These are phyloP conservation scores for Microdochium bolleyi DNA, from an alignment of 2,329 filamentous ascomycete species.

Conservation along the genomic window DNA sequence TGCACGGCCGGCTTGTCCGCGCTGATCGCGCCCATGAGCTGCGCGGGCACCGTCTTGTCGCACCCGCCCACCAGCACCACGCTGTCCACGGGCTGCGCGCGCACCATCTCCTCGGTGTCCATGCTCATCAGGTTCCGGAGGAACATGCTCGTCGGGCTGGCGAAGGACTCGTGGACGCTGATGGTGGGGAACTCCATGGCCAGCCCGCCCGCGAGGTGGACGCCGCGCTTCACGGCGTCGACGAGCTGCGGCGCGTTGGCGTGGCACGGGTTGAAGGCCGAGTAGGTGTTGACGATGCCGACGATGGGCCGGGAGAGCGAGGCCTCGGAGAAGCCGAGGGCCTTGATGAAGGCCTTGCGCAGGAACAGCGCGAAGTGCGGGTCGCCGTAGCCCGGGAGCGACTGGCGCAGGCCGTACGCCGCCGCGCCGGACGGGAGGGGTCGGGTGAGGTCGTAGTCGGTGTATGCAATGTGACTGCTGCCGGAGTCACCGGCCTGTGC, in stretches of 20 bases:
- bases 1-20: conserved; percentile 65
- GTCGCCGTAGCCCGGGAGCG: conserved; percentile 63
- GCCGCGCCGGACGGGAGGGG: conserved; percentile 42
- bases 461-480: not conserved
- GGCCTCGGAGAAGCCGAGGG: conserved; percentile 65
- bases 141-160: conserved; percentile 67
- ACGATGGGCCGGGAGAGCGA: conserved; percentile 62
- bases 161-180: conserved; percentile 61
- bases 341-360: conserved; percentile 71
- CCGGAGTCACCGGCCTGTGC: not conserved
- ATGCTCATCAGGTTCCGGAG: conserved; percentile 69
- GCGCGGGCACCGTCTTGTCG: conserved; percentile 67
- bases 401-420: conserved; percentile 50
- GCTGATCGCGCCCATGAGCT: conserved; percentile 68
- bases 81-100: conserved; percentile 62
- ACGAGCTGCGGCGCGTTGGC: conserved; percentile 65
- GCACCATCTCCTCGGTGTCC: conserved; percentile 74
- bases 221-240: conserved; percentile 60
- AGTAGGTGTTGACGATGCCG: conserved; percentile 69
- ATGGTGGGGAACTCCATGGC: conserved; percentile 70
- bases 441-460: conserved; percentile 55
- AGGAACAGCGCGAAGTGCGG: conserved; percentile 69
- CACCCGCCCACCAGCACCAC: conserved; percentile 63
- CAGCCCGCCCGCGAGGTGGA: conserved; percentile 58
- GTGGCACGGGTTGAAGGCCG: conserved; percentile 67